phyloP scores from a whole-genome alignment of 129 eudicot species.

The Glebionis coronaria region DNA sequence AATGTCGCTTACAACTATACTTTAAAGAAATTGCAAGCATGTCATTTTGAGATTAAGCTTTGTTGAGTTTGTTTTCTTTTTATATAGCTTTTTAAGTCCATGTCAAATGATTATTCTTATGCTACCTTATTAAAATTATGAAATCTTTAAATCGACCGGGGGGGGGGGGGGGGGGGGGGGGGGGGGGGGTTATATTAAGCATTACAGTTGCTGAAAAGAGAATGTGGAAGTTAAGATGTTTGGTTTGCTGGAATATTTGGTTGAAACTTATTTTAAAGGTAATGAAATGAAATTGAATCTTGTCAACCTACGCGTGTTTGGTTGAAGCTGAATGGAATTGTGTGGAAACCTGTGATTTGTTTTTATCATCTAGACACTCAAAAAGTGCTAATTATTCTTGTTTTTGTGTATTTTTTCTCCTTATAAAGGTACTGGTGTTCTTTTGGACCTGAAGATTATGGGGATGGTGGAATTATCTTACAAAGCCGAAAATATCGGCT shows the following conservation, averaged over 20 bases:
- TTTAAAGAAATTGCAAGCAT: too few relatives aligned
- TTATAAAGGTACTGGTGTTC: constrained; percentile 92
- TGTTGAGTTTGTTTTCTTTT: too few relatives aligned
- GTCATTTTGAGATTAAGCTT: not conserved
- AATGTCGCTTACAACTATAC: too few relatives aligned
- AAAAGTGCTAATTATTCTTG: not conserved
- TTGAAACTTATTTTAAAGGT: too few relatives aligned
- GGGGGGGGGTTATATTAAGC: not conserved
- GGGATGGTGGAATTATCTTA: constrained; percentile 88
- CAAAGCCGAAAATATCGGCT: constrained; percentile 91
- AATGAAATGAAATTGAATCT: too few relatives aligned
- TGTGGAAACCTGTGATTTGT: too few relatives aligned
- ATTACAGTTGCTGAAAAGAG: constrained; percentile 1
- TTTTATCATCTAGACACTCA: not conserved
- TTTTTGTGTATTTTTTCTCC: constrained; percentile 4
- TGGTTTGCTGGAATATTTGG: not conserved
- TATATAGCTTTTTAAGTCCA: too few relatives aligned
- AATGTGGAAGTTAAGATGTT: not conserved
- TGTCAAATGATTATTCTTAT: not conserved
- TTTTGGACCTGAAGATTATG: constrained; percentile 95
- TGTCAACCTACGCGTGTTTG: too few relatives aligned
- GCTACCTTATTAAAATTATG: not conserved
- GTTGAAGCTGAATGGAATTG: too few relatives aligned
- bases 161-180: too few relatives aligned
- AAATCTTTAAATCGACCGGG: not conserved